Percentiles rank a stretch among this genome's conserved stretches.
Conservation (phyloP, 306 rosid species). For the Cucurbita ficifolia region DNA sequence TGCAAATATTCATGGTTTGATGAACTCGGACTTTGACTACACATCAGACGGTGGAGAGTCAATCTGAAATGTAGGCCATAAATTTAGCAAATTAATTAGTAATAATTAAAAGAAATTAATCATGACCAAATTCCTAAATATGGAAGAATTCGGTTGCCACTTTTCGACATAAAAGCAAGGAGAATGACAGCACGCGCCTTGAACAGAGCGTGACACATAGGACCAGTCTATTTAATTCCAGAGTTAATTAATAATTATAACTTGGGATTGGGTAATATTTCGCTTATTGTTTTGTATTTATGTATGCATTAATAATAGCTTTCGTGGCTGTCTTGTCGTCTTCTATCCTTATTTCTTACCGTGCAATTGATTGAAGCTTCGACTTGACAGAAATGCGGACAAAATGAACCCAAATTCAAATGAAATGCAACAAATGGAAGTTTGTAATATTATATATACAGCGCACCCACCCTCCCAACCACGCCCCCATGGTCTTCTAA, state of each 20-base stretch:
- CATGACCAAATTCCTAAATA: neutral
- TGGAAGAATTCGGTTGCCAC: neutral
- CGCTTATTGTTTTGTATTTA: neutral
- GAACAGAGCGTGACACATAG: neutral
- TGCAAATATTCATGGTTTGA: neutral
- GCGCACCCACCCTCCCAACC: constrained; percentile 2
- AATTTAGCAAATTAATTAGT: neutral
- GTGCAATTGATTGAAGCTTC: neutral
- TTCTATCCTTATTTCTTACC: neutral
- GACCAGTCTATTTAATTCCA: neutral
- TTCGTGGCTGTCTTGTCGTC: constrained; percentile 5
- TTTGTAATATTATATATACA: constrained; percentile 56
- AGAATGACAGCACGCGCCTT: neutral
- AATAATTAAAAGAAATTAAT: neutral
- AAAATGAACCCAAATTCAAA: constrained; percentile 78
- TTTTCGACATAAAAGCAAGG: neutral
- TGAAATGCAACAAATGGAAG: constrained; percentile 28
- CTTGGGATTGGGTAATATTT: neutral
- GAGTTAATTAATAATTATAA: neutral
- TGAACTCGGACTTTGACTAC: neutral
- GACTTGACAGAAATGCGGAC: constrained; percentile 28
- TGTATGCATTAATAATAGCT: neutral
- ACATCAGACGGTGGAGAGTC: neutral
- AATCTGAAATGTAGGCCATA: neutral
- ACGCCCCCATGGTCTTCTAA: neutral